These are phyloP conservation scores for Solanum medicagineum DNA, from an alignment of 257 asterid species.

Conservation along the genomic window DNA sequence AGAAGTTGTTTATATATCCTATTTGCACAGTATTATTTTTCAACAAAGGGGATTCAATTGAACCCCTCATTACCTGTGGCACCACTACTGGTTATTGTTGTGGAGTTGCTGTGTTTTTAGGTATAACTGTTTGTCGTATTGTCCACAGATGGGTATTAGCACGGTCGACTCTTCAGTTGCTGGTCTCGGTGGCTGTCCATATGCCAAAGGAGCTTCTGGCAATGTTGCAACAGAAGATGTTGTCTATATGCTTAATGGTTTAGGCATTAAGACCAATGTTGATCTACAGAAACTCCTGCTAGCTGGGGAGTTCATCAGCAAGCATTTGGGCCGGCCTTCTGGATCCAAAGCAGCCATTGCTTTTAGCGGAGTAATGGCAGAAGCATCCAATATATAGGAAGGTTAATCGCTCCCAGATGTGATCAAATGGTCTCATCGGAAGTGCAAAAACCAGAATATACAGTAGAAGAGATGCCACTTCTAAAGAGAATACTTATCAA, in stretches of 20 bases:
- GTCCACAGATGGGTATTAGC: conserved; percentile 73
- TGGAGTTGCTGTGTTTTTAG: not conserved
- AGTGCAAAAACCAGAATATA: not conserved
- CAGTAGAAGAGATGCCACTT: not conserved
- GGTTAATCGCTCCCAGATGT: not conserved
- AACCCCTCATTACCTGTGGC: not conserved
- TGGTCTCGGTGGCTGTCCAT: conserved; percentile 91
- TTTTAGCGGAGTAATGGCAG: conserved; percentile 25
- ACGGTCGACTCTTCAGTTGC: conserved; percentile 79
- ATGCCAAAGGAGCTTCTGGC: conserved; percentile 90
- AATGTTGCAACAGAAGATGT: conserved; percentile 94
- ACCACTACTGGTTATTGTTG: not conserved
- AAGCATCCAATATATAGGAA: conserved; percentile 31
- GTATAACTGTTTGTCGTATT: not conserved
- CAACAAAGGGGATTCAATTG: not conserved
- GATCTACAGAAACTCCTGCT: conserved; percentile 57
- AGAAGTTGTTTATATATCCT: not conserved
- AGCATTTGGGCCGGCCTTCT: conserved; percentile 46
- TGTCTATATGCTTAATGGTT: conserved; percentile 77
- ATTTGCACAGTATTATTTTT: not conserved
- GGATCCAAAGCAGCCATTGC: conserved; percentile 89
- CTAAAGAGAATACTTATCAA: not conserved
- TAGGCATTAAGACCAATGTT: conserved; percentile 54
- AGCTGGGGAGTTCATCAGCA: conserved; percentile 69
- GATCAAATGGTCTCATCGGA: not conserved